phyloP scores from a whole-genome alignment of 139 green algal genomes.

The Haematococcus sp. region DNA sequence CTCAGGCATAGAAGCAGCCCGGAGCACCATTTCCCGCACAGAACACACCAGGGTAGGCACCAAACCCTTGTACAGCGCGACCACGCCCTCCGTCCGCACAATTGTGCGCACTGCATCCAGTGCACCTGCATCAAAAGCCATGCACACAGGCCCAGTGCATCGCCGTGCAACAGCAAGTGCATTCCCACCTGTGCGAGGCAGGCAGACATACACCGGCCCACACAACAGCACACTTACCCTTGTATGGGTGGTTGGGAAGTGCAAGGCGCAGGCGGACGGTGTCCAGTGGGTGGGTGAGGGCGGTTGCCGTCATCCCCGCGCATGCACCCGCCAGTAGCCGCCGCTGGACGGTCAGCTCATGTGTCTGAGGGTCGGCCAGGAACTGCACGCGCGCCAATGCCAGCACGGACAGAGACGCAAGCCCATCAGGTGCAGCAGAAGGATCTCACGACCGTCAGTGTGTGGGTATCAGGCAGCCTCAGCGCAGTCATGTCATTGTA shows the following conservation, averaged over 20 bases:
- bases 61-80: conserved; percentile 86
- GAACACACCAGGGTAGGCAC: conserved; percentile 58
- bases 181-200: no score
- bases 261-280: conserved; percentile 84
- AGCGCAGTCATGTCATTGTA: no score
- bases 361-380: conserved; percentile 25
- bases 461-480: no score
- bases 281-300: conserved; percentile 94
- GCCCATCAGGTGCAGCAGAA: no score
- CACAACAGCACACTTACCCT: conserved; percentile 54
- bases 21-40: no score
- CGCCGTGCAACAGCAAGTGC: no score
- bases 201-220: no score
- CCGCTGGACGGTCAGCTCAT: conserved; percentile 65
- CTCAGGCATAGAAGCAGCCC: no score
- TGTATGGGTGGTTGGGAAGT: conserved; percentile 75
- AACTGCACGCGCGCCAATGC: background rate
- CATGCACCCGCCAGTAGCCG: conserved; percentile 78
- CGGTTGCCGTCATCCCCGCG: conserved; percentile 93
- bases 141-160: background rate
- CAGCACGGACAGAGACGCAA: no score
- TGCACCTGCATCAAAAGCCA: conserved; percentile 50
- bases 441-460: no score
- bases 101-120: conserved; percentile 59
- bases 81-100: conserved; percentile 63